Base-by-base conservation (phyloP, 352 stramenopile species). In the Pythium sukuiense region DNA sequence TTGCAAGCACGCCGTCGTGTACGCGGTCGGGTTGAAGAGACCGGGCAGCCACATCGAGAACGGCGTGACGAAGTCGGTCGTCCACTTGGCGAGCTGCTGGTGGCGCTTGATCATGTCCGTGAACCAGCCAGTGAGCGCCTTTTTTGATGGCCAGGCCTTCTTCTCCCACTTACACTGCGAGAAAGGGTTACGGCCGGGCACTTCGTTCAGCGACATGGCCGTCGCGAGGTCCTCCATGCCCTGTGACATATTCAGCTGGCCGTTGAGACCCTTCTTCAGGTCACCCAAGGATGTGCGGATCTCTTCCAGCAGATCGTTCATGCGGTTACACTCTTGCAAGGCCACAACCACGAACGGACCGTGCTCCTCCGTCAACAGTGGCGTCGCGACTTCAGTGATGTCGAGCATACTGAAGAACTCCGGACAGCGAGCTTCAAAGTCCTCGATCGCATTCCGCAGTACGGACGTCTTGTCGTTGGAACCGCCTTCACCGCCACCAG, bases 81-180 rank as follows among this genome's bases (percentile, higher is more conserved):
- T 84, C 95, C 93, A 98, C 29, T 41, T 63, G n/a, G 74, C 63
- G 35, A 98, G 77, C 72, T 98, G 95, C 49, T 93, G 64, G 69
- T 98, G 81, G 41, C 95, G 89, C 69, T 92, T 88, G 48, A 97
- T 76, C 93, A 98, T 98, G 73, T 98, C 92, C 5, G 79, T 74
- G 63, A 97, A 98, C 88, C 96, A 97, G 3, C 88, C 85, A 30
- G 82, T 87, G 29, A 98, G 77, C 39, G 88, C 95, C 68, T 98
- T 98, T 55, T 97, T 97, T 6, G 88, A 97, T 33, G 92, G 90
- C 95, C 95, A 98, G n/a, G 95, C 92, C 48, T 97, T 94, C 71
- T 97, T 97, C 71, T 98, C 93, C 95, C 95, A 98, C 24, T 89
- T 96, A 65, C 95, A 98, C 68, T 97, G 92, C 50, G 90, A 97